phyloP scores from a whole-genome alignment of 2,329 filamentous ascomycete species.

The Dothidotthia symphoricarpi region DNA sequence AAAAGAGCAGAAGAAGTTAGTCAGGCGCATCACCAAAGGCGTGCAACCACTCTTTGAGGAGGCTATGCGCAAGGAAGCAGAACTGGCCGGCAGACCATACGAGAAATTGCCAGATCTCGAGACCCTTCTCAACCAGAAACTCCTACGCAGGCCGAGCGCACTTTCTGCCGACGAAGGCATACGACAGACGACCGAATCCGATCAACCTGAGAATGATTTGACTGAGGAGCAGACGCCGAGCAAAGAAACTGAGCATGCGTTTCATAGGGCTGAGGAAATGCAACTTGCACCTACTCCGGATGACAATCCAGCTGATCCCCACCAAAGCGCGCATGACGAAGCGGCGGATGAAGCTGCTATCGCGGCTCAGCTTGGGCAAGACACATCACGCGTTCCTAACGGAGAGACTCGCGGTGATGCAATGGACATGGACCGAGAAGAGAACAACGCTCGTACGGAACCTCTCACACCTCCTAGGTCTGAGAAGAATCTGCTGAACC shows the following conservation, averaged over 20 bases:
- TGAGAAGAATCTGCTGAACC: slow-evolving; percentile 50
- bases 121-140: slow-evolving; percentile 65
- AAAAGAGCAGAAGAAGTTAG: slow-evolving; percentile 78
- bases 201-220: slow-evolving; percentile 10
- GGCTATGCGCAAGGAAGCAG: slow-evolving; percentile 77
- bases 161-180: slow-evolving; percentile 23
- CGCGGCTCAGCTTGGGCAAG: slow-evolving; percentile 35
- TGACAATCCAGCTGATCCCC: slow-evolving; percentile 31
- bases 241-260: slow-evolving; percentile 10
- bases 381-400: slow-evolving; percentile 22
- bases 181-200: slow-evolving; percentile 23
- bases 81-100: slow-evolving; percentile 68
- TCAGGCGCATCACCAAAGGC: slow-evolving; percentile 82
- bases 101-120: slow-evolving; percentile 75
- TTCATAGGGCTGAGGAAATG: slow-evolving; percentile 21
- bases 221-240: slow-evolving; percentile 12
- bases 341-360: slow-evolving; percentile 39
- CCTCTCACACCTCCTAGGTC: slow-evolving; percentile 68
- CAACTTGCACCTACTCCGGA: slow-evolving; percentile 40
- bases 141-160: slow-evolving; percentile 51
- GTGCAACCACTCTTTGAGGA: slow-evolving; percentile 75
- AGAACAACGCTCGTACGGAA: slow-evolving; percentile 23
- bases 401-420: slow-evolving; percentile 14
- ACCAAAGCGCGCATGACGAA: slow-evolving; percentile 31
- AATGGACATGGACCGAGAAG: slow-evolving; percentile 23